These are phyloP conservation scores for Lactarius psammicola DNA, from an alignment of 768 basidiomycete genomes.

Conservation along the genomic window DNA sequence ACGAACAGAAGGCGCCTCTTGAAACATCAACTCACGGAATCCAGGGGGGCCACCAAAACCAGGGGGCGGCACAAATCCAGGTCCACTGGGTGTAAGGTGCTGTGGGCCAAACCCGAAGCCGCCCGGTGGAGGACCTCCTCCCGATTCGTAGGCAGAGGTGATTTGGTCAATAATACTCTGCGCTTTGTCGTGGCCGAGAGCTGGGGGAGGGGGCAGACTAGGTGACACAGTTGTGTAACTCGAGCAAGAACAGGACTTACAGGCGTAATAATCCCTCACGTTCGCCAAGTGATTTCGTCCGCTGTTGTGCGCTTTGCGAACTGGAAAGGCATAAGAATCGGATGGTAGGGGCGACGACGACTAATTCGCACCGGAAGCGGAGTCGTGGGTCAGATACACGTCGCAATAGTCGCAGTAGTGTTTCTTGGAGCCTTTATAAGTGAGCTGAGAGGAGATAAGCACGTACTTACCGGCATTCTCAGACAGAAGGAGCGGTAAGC, in stretches of 20 bases:
- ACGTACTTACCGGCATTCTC: constrained; percentile 63
- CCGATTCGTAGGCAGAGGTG: constrained; percentile 86
- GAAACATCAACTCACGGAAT: constrained; percentile 17
- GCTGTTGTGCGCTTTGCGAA: constrained; percentile 97
- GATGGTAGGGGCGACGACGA: background rate
- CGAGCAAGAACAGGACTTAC: constrained; percentile 39
- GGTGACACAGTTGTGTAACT: background rate
- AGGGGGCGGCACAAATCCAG: constrained; percentile 50
- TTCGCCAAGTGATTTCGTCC: constrained; percentile 96
- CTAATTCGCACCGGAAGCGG: constrained; percentile 68
- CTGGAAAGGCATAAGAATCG: constrained; percentile 41
- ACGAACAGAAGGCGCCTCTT: background rate
- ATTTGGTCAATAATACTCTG: constrained; percentile 99
- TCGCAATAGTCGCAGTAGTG: constrained; percentile 94
- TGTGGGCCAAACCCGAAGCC: constrained; percentile 86
- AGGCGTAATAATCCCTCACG: constrained; percentile 96
- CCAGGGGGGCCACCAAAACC: constrained; percentile 44
- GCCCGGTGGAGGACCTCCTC: constrained; percentile 81
- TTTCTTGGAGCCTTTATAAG: constrained; percentile 51
- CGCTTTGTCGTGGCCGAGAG: constrained; percentile 93
- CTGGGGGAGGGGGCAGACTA: constrained; percentile 39
- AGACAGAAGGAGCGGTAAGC: background rate
- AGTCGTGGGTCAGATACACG: constrained; percentile 93
- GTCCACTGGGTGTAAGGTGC: constrained; percentile 51
- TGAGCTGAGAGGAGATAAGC: constrained; percentile 8